Evolutionary conservation across 345 rosid genomes (phyloP).

Genomic region (Boechera stricta): DNA sequence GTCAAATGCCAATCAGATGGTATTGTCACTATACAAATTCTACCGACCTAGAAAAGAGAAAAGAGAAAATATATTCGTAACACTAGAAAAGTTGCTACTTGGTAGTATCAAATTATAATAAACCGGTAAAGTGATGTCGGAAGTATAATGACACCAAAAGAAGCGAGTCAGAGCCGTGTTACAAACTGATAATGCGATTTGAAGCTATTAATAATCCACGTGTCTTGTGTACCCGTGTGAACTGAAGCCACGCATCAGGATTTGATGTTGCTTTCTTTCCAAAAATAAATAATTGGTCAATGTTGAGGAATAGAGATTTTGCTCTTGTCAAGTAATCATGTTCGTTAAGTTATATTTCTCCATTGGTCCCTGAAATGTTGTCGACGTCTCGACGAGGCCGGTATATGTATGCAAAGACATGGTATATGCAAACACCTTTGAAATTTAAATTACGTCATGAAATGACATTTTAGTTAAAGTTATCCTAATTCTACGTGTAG

Average conservation of each 20-base stretch:
- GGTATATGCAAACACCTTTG: not conserved
- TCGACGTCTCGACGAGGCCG: slow-evolving; percentile 26
- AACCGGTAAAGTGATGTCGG: slow-evolving; percentile 14
- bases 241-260: slow-evolving; percentile 22
- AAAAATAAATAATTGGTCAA: slow-evolving; percentile 33
- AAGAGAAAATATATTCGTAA: not conserved
- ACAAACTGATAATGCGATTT: slow-evolving; percentile 11
- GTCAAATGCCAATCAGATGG: too few species aligned
- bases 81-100: not conserved
- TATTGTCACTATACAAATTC: too few species aligned
- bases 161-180: slow-evolving; percentile 36
- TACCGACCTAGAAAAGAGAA: too few species aligned
- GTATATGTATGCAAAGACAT: slow-evolving; percentile 21
- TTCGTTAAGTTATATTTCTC: slow-evolving; percentile 29
- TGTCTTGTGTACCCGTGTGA: not conserved
- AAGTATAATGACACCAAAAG: slow-evolving; percentile 7
- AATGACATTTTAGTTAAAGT: not conserved
- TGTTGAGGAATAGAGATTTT: not conserved
- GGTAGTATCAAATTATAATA: not conserved
- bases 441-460: not conserved
- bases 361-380: slow-evolving; percentile 28
- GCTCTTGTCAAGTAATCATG: slow-evolving; percentile 28
- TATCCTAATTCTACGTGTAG: slow-evolving; percentile 35
- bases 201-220: slow-evolving; percentile 15
- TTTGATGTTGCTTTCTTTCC: not conserved